Evolutionary conservation across 768 basidiomycete species (phyloP).

Genomic region (Phanerochaete sordida): DNA sequence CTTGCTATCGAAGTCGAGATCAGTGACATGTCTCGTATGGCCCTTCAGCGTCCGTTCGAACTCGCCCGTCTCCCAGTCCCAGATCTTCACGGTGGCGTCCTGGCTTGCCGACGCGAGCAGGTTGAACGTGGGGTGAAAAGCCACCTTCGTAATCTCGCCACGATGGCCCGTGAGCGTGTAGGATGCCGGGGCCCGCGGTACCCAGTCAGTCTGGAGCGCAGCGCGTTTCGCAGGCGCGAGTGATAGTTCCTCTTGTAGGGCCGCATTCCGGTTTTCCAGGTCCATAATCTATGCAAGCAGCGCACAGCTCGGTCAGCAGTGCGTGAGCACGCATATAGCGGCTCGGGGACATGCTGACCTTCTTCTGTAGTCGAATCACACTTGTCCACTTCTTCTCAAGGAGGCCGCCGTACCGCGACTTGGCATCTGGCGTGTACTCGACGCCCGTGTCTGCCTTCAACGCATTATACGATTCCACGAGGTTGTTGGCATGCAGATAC

Average conservation of each 20-base stretch:
- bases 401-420: conserved; percentile 80
- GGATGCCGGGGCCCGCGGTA: conserved; percentile 81
- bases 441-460: conserved; percentile 50
- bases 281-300: conserved; percentile 76
- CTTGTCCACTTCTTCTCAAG: conserved; percentile 99
- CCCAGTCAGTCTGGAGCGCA: conserved; percentile 75
- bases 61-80: conserved; percentile 97
- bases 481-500: conserved; percentile 67
- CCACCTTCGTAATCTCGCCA: conserved; percentile 69
- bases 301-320: background rate
- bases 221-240: conserved; percentile 49
- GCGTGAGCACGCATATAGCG: background rate
- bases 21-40: conserved; percentile 85
- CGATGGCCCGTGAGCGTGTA: conserved; percentile 78
- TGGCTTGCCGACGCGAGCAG: conserved; percentile 83
- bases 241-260: conserved; percentile 69
- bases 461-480: conserved; percentile 58
- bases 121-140: conserved; percentile 86
- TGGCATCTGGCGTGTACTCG: conserved; percentile 79
- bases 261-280: conserved; percentile 79
- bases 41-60: conserved; percentile 90
- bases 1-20: conserved; percentile 86
- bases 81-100: conserved; percentile 87
- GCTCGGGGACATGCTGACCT: conserved; percentile 43
- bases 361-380: conserved; percentile 93